phyloP scores from a whole-genome alignment of 2,329 filamentous ascomycete species.

The Botryotinia convoluta region DNA sequence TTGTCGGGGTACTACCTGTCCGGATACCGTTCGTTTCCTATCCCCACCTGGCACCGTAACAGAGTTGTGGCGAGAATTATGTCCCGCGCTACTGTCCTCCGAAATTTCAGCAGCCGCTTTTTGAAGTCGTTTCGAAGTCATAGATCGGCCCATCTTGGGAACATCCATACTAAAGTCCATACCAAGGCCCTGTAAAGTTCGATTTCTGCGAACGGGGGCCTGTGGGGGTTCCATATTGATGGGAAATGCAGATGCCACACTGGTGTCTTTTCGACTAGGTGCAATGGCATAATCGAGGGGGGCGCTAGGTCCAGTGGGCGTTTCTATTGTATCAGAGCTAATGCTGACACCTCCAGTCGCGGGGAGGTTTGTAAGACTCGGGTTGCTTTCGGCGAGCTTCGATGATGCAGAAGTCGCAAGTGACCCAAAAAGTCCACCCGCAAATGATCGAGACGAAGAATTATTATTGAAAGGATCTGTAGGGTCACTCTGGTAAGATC shows the following conservation, averaged over 20 bases:
- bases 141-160: constrained; percentile 39
- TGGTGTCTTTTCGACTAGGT: constrained; percentile 34
- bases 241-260: constrained; percentile 32
- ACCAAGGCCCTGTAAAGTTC: constrained; percentile 37
- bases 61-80: constrained; percentile 27
- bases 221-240: constrained; percentile 45
- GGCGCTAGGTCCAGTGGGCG: constrained; percentile 53
- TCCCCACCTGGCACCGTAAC: constrained; percentile 47
- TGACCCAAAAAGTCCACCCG: constrained; percentile 37
- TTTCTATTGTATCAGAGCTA: constrained; percentile 60
- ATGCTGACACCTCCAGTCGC: constrained; percentile 35
- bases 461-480: constrained; percentile 40
- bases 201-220: constrained; percentile 44
- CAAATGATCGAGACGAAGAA: constrained; percentile 30
- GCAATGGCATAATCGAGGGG: constrained; percentile 38
- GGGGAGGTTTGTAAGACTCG: constrained; percentile 38
- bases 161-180: constrained; percentile 39
- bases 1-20: constrained; percentile 61
- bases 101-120: constrained; percentile 33
- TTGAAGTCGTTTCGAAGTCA: constrained; percentile 36
- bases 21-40: constrained; percentile 89
- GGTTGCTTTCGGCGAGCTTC: constrained; percentile 40
- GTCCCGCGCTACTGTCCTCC: constrained; percentile 31
- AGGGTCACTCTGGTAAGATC: constrained; percentile 30
- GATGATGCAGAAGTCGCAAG: constrained; percentile 33